These are phyloP conservation scores for Boletus tylopilopsis DNA, from an alignment of 768 basidiomycete species.

Conservation along the genomic window DNA sequence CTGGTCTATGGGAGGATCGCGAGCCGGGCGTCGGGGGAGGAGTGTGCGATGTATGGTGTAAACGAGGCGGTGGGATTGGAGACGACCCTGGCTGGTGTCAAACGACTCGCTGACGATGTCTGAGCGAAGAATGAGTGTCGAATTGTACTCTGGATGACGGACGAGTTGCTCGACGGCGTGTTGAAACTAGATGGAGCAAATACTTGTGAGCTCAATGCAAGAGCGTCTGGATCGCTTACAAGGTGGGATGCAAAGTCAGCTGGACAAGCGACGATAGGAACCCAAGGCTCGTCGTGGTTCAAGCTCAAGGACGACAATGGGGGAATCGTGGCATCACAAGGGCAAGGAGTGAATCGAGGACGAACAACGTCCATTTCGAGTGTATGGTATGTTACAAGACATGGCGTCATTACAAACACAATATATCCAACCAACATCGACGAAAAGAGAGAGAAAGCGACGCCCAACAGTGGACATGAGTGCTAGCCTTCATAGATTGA, in stretches of 20 bases:
- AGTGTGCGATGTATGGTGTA: constrained; percentile 62
- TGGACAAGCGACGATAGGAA: constrained; percentile 39
- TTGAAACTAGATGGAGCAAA: constrained; percentile 75
- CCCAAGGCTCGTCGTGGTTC: constrained; percentile 18
- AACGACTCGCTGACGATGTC: constrained; percentile 46
- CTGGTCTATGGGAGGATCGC: constrained; percentile 76
- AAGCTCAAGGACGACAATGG: not conserved
- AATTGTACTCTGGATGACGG: constrained; percentile 91
- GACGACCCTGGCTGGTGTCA: constrained; percentile 16
- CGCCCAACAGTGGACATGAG: constrained; percentile 7
- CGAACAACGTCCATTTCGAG: constrained; percentile 11
- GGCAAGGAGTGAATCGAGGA: constrained; percentile 24
- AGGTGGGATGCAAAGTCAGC: constrained; percentile 41
- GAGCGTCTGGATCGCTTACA: constrained; percentile 28
- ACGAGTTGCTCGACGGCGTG: constrained; percentile 66
- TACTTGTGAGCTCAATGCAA: no score
- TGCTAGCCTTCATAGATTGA: constrained; percentile 6
- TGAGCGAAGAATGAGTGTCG: constrained; percentile 83
- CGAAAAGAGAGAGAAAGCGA: constrained; percentile 22
- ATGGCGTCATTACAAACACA: constrained; percentile 3
- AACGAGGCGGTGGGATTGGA: constrained; percentile 40
- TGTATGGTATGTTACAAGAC: constrained; percentile 16
- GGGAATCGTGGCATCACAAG: constrained; percentile 11
- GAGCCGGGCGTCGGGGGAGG: constrained; percentile 72
- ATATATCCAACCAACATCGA: constrained; percentile 7